Evolutionary conservation across 2,329 filamentous ascomycete genomes (phyloP).

Genomic region (Orbilia javanica): DNA sequence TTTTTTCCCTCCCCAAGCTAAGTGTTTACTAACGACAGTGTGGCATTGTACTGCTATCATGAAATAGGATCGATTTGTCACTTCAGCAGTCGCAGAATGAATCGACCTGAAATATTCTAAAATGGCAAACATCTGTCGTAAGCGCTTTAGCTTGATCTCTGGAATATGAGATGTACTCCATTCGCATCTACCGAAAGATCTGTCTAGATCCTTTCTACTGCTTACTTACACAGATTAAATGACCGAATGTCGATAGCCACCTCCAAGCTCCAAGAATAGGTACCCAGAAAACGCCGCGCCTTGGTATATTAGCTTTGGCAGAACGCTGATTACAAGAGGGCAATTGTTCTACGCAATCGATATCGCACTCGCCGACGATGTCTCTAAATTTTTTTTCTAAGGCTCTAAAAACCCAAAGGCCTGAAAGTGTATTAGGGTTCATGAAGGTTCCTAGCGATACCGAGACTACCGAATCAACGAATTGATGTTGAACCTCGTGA

Average conservation of each 20-base stretch:
- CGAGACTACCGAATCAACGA: conserved; percentile 39
- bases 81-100: not conserved
- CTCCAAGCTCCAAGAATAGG: conserved; percentile 37
- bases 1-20: too few relatives aligned
- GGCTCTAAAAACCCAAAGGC: too few relatives aligned
- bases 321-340: conserved; percentile 10
- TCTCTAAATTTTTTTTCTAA: not conserved
- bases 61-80: conserved; percentile 26
- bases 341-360: conserved; percentile 1
- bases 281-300: conserved; percentile 9
- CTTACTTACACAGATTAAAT: conserved; percentile 33
- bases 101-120: not conserved
- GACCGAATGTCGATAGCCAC: conserved; percentile 33
- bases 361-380: conserved; percentile 37
- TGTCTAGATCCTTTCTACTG: conserved; percentile 51
- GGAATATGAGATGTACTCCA: not conserved
- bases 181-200: conserved; percentile 55
- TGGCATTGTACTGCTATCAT: conserved; percentile 27
- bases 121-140: not conserved
- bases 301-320: not conserved
- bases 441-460: conserved; percentile 21
- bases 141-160: not conserved
- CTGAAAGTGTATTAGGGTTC: too few relatives aligned
- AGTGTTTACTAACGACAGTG: conserved; percentile 38
- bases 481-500: conserved; percentile 11